These are phyloP conservation scores for Albugo candida DNA, from an alignment of 352 stramenopile species.

Conservation along the genomic window DNA sequence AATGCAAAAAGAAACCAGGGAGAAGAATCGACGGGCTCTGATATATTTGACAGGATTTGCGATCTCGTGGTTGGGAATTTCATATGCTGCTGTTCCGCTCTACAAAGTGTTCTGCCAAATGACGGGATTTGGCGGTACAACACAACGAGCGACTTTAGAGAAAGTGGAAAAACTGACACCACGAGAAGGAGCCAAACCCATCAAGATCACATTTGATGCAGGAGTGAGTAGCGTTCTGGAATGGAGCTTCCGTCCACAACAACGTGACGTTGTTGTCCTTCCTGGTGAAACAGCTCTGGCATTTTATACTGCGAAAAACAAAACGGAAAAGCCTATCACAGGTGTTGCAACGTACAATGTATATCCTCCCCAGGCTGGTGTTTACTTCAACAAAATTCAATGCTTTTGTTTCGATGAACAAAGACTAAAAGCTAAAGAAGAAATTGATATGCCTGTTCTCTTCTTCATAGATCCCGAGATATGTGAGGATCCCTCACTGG, in stretches of 20 bases:
- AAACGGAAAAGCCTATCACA: conserved; percentile 92
- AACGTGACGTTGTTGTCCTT: conserved; percentile 84
- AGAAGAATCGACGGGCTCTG: conserved; percentile 80
- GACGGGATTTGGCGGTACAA: conserved; percentile 93
- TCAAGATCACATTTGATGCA: conserved; percentile 93
- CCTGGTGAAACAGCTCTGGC: conserved; percentile 96
- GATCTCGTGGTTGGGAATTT: conserved; percentile 85
- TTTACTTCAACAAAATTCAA: conserved; percentile 99
- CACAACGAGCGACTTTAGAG: conserved; percentile 57
- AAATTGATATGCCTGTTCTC: conserved; percentile 99
- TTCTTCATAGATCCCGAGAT: conserved; percentile 99
- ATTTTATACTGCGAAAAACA: conserved; percentile 98
- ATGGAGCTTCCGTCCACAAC: conserved; percentile 93
- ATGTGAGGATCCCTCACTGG: conserved; percentile 91
- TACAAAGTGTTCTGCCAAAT: conserved; percentile 99
- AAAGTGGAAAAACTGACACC: conserved; percentile 77
- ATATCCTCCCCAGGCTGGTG: conserved; percentile 87
- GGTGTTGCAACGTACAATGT: conserved; percentile 99
- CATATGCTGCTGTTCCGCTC: conserved; percentile 93
- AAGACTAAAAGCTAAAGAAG: conserved; percentile 89
- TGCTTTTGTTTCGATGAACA: conserved; percentile 99
- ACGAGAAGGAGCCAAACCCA: conserved; percentile 79
- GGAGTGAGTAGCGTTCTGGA: conserved; percentile 88
- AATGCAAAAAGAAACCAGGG: conserved; percentile 28
- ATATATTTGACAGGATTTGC: conserved; percentile 89